Evolutionary conservation across 2,329 filamentous ascomycete genomes (phyloP).

Genomic region (Penicillium sp.): DNA sequence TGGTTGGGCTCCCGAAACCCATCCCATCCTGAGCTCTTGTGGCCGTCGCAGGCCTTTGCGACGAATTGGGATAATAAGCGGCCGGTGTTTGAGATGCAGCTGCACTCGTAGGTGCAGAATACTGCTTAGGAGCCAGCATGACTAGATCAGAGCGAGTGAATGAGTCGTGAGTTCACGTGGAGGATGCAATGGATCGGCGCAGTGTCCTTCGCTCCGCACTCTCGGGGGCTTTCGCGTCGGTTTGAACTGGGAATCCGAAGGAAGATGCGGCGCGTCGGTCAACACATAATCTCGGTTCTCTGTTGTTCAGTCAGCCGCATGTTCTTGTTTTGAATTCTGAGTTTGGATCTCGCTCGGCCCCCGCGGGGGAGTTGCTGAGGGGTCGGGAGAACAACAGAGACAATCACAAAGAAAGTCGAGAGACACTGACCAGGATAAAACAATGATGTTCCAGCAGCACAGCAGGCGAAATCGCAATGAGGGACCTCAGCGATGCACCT

Average conservation of each 20-base stretch:
- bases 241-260: conserved; percentile 9
- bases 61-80: conserved; percentile 30
- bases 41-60: conserved; percentile 30
- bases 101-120: conserved; percentile 32
- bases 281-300: conserved; percentile 20
- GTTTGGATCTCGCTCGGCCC: conserved; percentile 1
- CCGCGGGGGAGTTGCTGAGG: conserved; percentile 3
- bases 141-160: conserved; percentile 5
- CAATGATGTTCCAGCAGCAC: conserved; percentile 4
- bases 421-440: conserved; percentile 6
- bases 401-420: not conserved
- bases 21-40: conserved; percentile 35
- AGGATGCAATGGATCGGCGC: conserved; percentile 3
- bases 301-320: conserved; percentile 9
- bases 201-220: conserved; percentile 12
- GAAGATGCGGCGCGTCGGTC: conserved; percentile 6
- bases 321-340: conserved; percentile 2
- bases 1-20: conserved; percentile 73
- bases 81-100: conserved; percentile 36
- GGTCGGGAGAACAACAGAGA: not conserved
- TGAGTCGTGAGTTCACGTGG: not conserved
- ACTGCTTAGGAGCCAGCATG: conserved; percentile 46
- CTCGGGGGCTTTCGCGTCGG: conserved; percentile 9
- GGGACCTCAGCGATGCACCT: conserved; percentile 4
- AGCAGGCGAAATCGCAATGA: conserved; percentile 16